Percentiles rank a stretch among this genome's conserved stretches.
Evolutionary conservation across 768 basidiomycete genomes (phyloP).

Genomic region (Lentinula detonsa): DNA sequence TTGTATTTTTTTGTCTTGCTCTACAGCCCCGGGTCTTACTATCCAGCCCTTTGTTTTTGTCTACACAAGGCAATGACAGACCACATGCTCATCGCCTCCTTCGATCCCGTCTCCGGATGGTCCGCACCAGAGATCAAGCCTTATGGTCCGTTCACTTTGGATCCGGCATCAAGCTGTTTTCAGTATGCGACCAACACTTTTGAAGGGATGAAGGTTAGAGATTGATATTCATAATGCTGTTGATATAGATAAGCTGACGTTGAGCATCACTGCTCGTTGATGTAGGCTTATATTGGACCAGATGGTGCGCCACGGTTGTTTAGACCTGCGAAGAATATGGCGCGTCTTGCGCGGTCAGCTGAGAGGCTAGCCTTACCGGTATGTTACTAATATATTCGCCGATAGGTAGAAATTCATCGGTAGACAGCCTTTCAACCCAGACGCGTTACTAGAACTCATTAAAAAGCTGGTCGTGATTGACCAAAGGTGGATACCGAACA

Average conservation of each 20-base stretch:
- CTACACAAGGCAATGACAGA: conserved; percentile 49
- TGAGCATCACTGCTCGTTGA: background rate
- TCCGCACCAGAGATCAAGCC: conserved; percentile 68
- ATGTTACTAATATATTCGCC: background rate
- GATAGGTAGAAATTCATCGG: background rate
- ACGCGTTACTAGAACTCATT: conserved; percentile 65
- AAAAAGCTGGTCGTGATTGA: conserved; percentile 69
- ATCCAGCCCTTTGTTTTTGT: background rate
- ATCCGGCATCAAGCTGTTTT: conserved; percentile 69
- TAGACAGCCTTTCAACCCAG: conserved; percentile 60
- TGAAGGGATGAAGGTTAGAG: conserved; percentile 72
- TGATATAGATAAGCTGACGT: background rate
- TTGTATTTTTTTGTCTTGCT: background rate
- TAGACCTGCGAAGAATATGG: conserved; percentile 82
- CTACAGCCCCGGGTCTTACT: too few species aligned
- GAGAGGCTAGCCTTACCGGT: conserved; percentile 60
- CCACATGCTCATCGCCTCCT: conserved; percentile 72
- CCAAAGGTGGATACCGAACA: conserved; percentile 74
- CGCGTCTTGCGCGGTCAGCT: conserved; percentile 63
- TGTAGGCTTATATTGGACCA: conserved; percentile 60
- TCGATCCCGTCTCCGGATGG: conserved; percentile 62
- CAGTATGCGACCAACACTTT: conserved; percentile 86
- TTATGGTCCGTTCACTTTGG: conserved; percentile 61
- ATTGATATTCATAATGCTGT: background rate
- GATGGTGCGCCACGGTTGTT: conserved; percentile 74